Conservation (phyloP, 228 moss, liverwort and hornwort species). For the Sphagnum magellanicum region DNA sequence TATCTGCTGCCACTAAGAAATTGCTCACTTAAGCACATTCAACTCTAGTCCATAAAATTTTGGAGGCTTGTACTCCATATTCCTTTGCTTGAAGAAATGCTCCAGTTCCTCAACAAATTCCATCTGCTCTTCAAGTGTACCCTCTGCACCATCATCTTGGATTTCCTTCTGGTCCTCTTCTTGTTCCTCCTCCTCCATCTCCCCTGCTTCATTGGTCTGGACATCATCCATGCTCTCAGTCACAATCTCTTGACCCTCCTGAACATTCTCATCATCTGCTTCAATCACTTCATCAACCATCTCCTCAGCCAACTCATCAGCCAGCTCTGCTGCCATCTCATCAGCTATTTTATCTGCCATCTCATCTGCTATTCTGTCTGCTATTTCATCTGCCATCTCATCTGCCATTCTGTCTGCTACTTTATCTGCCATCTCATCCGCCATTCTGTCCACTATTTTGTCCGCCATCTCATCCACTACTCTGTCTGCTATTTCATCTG, state of each 20-base stretch:
- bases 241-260: slow-evolving; percentile 7
- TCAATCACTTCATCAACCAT: slow-evolving; percentile 46
- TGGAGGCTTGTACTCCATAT: slow-evolving; percentile 86
- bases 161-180: slow-evolving; percentile 60
- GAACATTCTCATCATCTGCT: slow-evolving; percentile 18
- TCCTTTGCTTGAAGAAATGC: slow-evolving; percentile 73
- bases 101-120: slow-evolving; percentile 67
- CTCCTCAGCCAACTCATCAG: slow-evolving; percentile 33
- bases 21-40: slow-evolving; percentile 86
- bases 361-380: slow-evolving; percentile 24
- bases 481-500: slow-evolving; percentile 29
- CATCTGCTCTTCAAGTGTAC: slow-evolving; percentile 61
- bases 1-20: neutral
- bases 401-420: slow-evolving; percentile 35
- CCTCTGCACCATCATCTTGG: slow-evolving; percentile 60
- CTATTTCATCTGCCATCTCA: slow-evolving; percentile 36
- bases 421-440: slow-evolving; percentile 45
- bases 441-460: slow-evolving; percentile 49
- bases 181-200: slow-evolving; percentile 51
- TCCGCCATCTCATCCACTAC: slow-evolving; percentile 22
- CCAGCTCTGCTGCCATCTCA: slow-evolving; percentile 31
- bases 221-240: slow-evolving; percentile 28
- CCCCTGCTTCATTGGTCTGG: slow-evolving; percentile 20
- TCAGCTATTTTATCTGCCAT: slow-evolving; percentile 37
- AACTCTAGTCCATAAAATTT: slow-evolving; percentile 94